Percentiles rank a stretch among this genome's conserved stretches.
Evolutionary conservation across 148 eudicot species (phyloP).

Genomic region (Arctostaphylos glauca): DNA sequence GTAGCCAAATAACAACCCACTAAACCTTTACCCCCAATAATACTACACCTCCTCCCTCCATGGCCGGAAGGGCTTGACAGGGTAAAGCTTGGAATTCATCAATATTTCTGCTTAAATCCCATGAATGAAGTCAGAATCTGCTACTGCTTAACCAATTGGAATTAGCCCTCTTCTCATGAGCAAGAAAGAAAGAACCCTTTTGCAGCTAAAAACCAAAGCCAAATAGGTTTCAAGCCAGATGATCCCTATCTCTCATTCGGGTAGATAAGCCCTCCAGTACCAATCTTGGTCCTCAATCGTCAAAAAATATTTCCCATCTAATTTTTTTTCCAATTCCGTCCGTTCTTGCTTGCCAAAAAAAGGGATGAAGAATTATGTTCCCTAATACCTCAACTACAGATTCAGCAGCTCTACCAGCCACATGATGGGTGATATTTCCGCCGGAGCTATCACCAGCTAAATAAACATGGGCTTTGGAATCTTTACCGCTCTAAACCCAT

Average conservation of each 20-base stretch:
- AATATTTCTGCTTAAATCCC: background rate
- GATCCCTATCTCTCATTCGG: slow-evolving; percentile 81
- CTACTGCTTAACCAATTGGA: background rate
- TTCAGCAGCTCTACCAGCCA: slow-evolving; percentile 61
- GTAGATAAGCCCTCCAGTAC: slow-evolving; percentile 83
- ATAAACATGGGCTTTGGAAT: slow-evolving; percentile 51
- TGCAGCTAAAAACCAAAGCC: slow-evolving; percentile 25
- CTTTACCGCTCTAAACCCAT: slow-evolving; percentile 62
- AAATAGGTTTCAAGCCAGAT: slow-evolving; percentile 79
- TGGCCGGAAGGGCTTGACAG: background rate
- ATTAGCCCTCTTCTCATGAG: background rate
- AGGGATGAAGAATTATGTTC: slow-evolving; percentile 59
- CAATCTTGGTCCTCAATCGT: slow-evolving; percentile 78
- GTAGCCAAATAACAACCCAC: background rate
- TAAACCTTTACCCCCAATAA: background rate
- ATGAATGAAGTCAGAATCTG: background rate
- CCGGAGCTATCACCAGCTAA: slow-evolving; percentile 90
- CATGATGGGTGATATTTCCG: slow-evolving; percentile 83
- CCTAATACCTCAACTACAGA: slow-evolving; percentile 61
- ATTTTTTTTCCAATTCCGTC: slow-evolving; percentile 52
- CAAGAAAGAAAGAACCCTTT: background rate
- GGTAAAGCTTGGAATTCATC: slow-evolving; percentile 6
- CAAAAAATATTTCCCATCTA: slow-evolving; percentile 77
- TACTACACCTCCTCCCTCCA: slow-evolving; percentile 10
- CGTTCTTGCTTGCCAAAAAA: slow-evolving; percentile 69